These are phyloP conservation scores for Colletotrichum siamense DNA, from an alignment of 2,329 filamentous ascomycete genomes.

Conservation along the genomic window DNA sequence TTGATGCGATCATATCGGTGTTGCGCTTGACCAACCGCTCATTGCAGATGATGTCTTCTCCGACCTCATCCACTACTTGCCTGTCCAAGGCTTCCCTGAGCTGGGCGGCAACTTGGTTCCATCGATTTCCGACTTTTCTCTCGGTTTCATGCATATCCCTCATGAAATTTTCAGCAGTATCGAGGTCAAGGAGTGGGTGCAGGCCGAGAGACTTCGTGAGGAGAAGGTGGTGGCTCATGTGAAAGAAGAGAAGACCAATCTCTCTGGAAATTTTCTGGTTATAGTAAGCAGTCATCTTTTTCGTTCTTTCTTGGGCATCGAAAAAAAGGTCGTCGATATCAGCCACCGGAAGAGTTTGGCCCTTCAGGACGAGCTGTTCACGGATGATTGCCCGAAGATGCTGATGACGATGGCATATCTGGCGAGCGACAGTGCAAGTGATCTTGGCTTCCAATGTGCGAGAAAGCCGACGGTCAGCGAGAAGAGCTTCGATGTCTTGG, in stretches of 20 bases:
- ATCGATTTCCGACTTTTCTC: neutral
- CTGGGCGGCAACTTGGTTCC: neutral
- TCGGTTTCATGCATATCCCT: neutral
- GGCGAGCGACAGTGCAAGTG: neutral
- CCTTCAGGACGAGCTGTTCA: neutral
- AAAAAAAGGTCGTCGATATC: neutral
- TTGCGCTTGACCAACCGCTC: neutral
- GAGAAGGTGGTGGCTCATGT: neutral
- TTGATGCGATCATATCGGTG: neutral
- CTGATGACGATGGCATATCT: neutral
- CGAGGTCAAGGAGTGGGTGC: neutral
- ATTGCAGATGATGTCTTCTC: neutral
- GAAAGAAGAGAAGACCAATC: neutral
- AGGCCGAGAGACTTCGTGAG: neutral
- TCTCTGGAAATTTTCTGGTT: neutral
- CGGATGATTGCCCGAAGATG: neutral
- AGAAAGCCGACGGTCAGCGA: neutral
- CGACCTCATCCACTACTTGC: neutral
- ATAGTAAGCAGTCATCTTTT: neutral
- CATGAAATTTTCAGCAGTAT: neutral
- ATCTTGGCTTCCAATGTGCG: neutral
- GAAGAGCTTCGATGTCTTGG: neutral
- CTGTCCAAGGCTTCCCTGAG: neutral
- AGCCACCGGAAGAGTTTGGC: neutral
- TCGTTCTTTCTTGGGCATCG: neutral